phyloP scores from a whole-genome alignment of 768 basidiomycete genomes.

The Tubosaeta brunneosetosa region DNA sequence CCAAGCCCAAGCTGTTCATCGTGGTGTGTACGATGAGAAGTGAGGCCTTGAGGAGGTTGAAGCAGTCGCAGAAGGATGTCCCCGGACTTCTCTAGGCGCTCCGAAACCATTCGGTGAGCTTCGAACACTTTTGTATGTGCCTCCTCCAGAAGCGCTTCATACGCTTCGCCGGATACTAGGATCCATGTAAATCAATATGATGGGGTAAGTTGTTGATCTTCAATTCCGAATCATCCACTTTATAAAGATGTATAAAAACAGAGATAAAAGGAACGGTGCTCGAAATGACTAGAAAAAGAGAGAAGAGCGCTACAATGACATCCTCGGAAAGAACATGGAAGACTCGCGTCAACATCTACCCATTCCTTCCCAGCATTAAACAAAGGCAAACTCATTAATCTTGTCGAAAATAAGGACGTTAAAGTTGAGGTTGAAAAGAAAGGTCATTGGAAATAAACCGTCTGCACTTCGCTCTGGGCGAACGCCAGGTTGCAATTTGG shows the following conservation, averaged over 20 bases:
- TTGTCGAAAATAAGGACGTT: background rate
- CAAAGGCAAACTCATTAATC: background rate
- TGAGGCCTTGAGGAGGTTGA: too few relatives aligned
- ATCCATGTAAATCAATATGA: too few relatives aligned
- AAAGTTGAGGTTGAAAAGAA: background rate
- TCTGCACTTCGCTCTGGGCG: conserved; percentile 77
- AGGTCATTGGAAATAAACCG: conserved; percentile 52
- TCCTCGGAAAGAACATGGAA: background rate
- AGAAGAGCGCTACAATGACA: background rate
- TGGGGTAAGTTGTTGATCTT: too few relatives aligned
- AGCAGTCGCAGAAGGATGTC: too few relatives aligned
- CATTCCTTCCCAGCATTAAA: background rate
- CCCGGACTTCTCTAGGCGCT: too few relatives aligned
- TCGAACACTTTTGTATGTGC: too few relatives aligned
- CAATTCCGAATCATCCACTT: background rate
- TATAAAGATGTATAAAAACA: background rate
- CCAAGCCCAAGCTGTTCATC: too few relatives aligned
- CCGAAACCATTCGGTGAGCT: too few relatives aligned
- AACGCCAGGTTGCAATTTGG: conserved; percentile 83
- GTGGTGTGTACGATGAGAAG: too few relatives aligned
- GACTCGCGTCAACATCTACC: background rate
- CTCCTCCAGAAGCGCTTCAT: too few relatives aligned
- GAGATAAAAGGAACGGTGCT: background rate
- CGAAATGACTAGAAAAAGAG: background rate
- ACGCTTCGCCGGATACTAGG: too few relatives aligned